Percentiles rank a stretch among this genome's conserved stretches.
These are phyloP conservation scores for Helenozyma rhizophorensis DNA, from an alignment of 805 yeast species.

Conservation along the genomic window DNA sequence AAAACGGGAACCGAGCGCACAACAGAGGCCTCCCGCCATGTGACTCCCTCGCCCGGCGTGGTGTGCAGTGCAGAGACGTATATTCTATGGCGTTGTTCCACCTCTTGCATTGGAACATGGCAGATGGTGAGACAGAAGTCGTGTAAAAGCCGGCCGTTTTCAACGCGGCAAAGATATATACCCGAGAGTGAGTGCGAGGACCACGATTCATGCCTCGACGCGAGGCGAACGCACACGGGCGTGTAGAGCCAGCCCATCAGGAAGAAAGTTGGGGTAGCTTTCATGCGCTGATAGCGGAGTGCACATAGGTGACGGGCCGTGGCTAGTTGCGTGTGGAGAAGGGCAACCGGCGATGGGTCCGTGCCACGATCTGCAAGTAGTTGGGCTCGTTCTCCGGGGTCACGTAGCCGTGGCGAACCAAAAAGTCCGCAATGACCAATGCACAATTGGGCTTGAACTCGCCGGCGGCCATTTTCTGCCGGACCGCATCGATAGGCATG, in stretches of 20 bases:
- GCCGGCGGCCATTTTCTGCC: slow-evolving; percentile 43
- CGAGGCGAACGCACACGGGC: slow-evolving; percentile 8
- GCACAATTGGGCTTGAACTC: slow-evolving; percentile 92
- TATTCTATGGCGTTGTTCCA: slow-evolving; percentile 1
- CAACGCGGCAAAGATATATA: neutral
- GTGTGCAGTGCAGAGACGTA: slow-evolving; percentile 7
- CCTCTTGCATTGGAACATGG: slow-evolving; percentile 3
- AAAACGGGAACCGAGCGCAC: slow-evolving; percentile 1
- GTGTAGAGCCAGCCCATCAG: slow-evolving; percentile 7
- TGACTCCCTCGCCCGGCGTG: neutral
- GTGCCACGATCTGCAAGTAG: slow-evolving; percentile 52
- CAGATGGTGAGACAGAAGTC: slow-evolving; percentile 3
- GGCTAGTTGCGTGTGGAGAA: slow-evolving; percentile 47
- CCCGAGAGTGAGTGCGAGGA: slow-evolving; percentile 6
- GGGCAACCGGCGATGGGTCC: slow-evolving; percentile 67
- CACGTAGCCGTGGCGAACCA: slow-evolving; percentile 78
- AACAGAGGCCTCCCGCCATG: slow-evolving; percentile 6
- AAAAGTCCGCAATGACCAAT: slow-evolving; percentile 71
- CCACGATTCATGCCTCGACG: neutral
- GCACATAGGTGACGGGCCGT: no score
- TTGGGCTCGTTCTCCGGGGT: slow-evolving; percentile 63
- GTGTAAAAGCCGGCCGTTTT: neutral
- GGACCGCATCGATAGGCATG: slow-evolving; percentile 56
- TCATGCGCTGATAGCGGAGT: no score
- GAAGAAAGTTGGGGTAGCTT: no score